Evolutionary conservation across 1,139 yeast species (phyloP).

Genomic region (Geotrichum klebahnii): DNA sequence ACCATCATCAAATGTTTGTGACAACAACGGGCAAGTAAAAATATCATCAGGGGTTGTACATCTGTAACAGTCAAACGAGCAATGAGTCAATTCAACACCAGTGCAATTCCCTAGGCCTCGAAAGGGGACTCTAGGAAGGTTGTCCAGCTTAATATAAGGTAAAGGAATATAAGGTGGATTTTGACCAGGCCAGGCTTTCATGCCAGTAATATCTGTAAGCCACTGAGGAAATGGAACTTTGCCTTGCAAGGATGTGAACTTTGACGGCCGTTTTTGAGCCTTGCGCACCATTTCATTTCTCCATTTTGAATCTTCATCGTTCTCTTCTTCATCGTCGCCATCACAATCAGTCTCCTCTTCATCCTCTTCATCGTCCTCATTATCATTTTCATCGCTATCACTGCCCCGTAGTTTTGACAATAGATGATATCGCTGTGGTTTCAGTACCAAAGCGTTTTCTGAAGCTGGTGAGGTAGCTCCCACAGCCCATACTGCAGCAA

Average conservation of each 20-base stretch:
- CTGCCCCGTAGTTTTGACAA: neutral
- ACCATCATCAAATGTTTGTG: conserved; percentile 94
- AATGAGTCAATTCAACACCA: conserved; percentile 46
- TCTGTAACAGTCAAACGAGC: conserved; percentile 83
- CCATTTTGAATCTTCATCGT: conserved; percentile 35
- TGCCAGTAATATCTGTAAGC: conserved; percentile 70
- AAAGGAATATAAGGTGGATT: conserved; percentile 84
- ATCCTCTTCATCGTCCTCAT: conserved; percentile 28
- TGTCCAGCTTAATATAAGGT: conserved; percentile 58
- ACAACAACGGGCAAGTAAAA: conserved; percentile 60
- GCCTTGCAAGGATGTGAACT: conserved; percentile 15
- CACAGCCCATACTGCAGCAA: neutral
- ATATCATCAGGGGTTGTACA: conserved; percentile 79
- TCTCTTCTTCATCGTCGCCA: conserved; percentile 36
- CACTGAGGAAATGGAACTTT: conserved; percentile 57
- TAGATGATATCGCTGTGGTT: neutral
- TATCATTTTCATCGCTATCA: conserved; percentile 23
- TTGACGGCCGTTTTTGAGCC: neutral
- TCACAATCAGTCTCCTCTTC: conserved; percentile 24
- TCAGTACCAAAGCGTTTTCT: neutral
- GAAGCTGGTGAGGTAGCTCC: neutral
- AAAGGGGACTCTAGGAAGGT: conserved; percentile 47
- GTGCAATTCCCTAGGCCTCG: conserved; percentile 63
- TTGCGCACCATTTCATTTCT: conserved; percentile 9
- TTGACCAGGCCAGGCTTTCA: conserved; percentile 73